phyloP scores from a whole-genome alignment of 345 rosid genomes.

The Abelmoschus esculentus region DNA sequence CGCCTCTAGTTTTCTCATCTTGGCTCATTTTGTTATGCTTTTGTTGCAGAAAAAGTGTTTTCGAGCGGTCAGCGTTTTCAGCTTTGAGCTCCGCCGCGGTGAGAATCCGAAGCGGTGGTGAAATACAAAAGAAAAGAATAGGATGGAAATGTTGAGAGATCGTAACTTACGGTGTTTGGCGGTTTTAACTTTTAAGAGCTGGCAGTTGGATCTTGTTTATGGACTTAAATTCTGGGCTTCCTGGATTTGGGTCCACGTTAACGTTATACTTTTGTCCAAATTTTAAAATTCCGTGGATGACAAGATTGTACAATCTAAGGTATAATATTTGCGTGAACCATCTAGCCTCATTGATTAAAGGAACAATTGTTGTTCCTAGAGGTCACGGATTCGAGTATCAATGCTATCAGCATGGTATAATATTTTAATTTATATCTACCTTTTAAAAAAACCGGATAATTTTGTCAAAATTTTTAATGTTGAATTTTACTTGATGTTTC shows the following conservation, averaged over 20 bases:
- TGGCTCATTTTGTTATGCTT: constrained; percentile 29
- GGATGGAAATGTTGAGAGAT: background rate
- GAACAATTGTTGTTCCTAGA: too few relatives aligned
- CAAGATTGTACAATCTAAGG: too few relatives aligned
- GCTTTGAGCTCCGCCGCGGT: background rate
- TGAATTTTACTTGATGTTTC: too few relatives aligned
- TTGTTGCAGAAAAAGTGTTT: background rate
- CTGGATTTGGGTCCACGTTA: background rate
- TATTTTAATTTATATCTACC: too few relatives aligned
- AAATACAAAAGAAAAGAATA: background rate
- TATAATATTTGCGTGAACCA: too few relatives aligned
- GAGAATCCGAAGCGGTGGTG: background rate
- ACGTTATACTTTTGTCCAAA: too few relatives aligned
- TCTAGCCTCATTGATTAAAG: too few relatives aligned
- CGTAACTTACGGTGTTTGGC: background rate
- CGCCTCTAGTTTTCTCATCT: constrained; percentile 34
- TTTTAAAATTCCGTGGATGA: too few relatives aligned
- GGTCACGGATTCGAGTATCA: too few relatives aligned
- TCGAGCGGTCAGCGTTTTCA: background rate
- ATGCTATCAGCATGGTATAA: too few relatives aligned
- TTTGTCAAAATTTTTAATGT: too few relatives aligned
- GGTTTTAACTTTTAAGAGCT: background rate
- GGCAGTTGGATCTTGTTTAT: background rate
- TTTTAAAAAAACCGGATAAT: too few relatives aligned
- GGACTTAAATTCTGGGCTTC: background rate